phyloP scores from a whole-genome alignment of 2,329 filamentous ascomycete species.

The Cryphonectria naterciae region DNA sequence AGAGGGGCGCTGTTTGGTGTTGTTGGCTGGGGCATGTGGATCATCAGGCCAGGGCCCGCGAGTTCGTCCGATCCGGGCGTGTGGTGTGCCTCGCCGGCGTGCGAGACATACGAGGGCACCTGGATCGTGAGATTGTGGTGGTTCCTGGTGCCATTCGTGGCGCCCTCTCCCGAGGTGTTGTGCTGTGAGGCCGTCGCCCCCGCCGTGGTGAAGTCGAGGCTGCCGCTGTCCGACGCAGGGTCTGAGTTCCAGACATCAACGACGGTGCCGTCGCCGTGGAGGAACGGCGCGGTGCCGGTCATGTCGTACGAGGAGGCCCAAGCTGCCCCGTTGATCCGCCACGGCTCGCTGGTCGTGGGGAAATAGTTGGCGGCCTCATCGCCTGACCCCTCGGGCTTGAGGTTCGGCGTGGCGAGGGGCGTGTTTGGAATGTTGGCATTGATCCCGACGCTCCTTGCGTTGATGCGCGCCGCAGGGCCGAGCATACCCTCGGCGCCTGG shows the following conservation, averaged over 20 bases:
- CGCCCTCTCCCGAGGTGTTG: slow-evolving; percentile 6
- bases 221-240: slow-evolving; percentile 23
- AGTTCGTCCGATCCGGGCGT: slow-evolving; percentile 33
- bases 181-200: slow-evolving; percentile 1
- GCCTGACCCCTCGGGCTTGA: slow-evolving; percentile 32
- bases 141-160: slow-evolving; percentile 9
- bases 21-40: slow-evolving; percentile 57
- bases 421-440: slow-evolving; percentile 38
- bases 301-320: slow-evolving; percentile 22
- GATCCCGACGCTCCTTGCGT: slow-evolving; percentile 15
- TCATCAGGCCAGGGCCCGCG: slow-evolving; percentile 50
- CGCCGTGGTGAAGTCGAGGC: slow-evolving; percentile 18
- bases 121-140: slow-evolving; percentile 29
- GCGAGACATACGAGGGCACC: slow-evolving; percentile 26
- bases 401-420: slow-evolving; percentile 44
- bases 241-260: slow-evolving; percentile 29
- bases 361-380: slow-evolving; percentile 31
- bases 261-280: slow-evolving; percentile 39
- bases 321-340: slow-evolving; percentile 14
- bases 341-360: slow-evolving; percentile 32
- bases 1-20: slow-evolving; percentile 41
- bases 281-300: slow-evolving; percentile 12
- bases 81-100: slow-evolving; percentile 16
- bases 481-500: slow-evolving; percentile 14
- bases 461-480: slow-evolving; percentile 23